Evolutionary conservation across 345 rosid species (phyloP), one percentile per base, ranked within the genome.

Genomic region (Chamaenerion angustifolium): DNA sequence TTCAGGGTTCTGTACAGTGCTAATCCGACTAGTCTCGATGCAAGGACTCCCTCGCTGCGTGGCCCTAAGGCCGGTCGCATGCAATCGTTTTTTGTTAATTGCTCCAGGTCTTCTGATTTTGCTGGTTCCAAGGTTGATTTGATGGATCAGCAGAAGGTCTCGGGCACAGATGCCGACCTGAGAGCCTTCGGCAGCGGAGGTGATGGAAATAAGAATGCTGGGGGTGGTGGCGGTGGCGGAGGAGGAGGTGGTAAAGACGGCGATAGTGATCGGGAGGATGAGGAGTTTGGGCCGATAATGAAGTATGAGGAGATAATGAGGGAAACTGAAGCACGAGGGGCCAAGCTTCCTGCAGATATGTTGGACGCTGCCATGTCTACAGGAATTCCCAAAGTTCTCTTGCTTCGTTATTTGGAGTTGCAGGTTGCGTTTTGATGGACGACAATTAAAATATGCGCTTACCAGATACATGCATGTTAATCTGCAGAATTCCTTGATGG

Each of bases 241-340:
- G 78, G 58, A 0, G 76, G 65, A 3, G 78, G 58, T 0, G 76
- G 65, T 6, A 69, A 41, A 17, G 53, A 27, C 11, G 71, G 53
- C 40, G 85, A 70, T 1, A 73, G 52, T 1, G 77, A 71, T 40
- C 77, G 61, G 0, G 94, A 88, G 57, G 82, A 81, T 16, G 66
- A 74, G 57, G 96, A 83, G 66, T 81, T 88, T 63, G 96, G 94
- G 46, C 83, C 85, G 6, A 44, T 88, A 40, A 59, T 83, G 83
- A 83, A 66, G 60, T 77, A 77, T 62, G 94, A 81, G 40, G 90
- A 88, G 52, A 82, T 83, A 11, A 77, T 83, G 62, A 79, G 55
- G 48, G 94, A 79, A 72, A 67, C 79, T 3, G 71, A 88, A 56
- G 83, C 81, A 42, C 65, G 82, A 40, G 86, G 88, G 60, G 84